Conservation (phyloP, 345 rosid genomes). For the Crucihimalaya himalaica region DNA sequence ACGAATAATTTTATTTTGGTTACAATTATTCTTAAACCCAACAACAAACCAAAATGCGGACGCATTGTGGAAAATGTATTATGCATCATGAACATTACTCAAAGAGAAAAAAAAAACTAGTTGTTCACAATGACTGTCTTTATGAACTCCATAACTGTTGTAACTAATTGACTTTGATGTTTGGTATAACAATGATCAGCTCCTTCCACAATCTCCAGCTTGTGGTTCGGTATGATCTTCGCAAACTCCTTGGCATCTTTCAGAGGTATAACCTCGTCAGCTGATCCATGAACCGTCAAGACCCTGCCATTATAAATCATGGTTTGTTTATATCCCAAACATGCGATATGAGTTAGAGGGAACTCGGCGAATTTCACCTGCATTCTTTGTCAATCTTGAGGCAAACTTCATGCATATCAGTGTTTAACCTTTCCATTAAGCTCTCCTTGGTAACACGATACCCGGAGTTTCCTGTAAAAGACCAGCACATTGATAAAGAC, state of each 20-base stretch:
- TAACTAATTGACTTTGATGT: conserved; percentile 53
- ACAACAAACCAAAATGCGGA: not conserved
- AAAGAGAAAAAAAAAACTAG: not conserved
- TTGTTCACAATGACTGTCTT: conserved; percentile 6
- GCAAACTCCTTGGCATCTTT: conserved; percentile 65
- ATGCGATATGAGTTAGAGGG: not conserved
- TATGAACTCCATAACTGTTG: conserved; percentile 51
- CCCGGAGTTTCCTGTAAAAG: conserved; percentile 27
- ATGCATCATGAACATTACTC: not conserved
- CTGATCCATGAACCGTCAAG: conserved; percentile 69
- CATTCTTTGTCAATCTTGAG: conserved; percentile 50
- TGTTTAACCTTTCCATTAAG: conserved; percentile 65
- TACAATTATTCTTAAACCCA: not conserved
- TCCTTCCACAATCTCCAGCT: conserved; percentile 53
- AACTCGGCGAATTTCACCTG: not conserved
- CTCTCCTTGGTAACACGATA: conserved; percentile 60
- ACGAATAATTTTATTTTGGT: not conserved
- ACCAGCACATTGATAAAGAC: not conserved
- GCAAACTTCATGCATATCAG: conserved; percentile 58
- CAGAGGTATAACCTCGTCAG: conserved; percentile 52
- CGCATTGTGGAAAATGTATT: not conserved
- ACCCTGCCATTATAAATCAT: conserved; percentile 41
- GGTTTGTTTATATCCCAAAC: not conserved
- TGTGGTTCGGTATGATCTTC: conserved; percentile 63
- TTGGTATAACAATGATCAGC: conserved; percentile 58